Conservation (phyloP, 2,329 filamentous ascomycete species). For the Cladorrhinum sp. region DNA sequence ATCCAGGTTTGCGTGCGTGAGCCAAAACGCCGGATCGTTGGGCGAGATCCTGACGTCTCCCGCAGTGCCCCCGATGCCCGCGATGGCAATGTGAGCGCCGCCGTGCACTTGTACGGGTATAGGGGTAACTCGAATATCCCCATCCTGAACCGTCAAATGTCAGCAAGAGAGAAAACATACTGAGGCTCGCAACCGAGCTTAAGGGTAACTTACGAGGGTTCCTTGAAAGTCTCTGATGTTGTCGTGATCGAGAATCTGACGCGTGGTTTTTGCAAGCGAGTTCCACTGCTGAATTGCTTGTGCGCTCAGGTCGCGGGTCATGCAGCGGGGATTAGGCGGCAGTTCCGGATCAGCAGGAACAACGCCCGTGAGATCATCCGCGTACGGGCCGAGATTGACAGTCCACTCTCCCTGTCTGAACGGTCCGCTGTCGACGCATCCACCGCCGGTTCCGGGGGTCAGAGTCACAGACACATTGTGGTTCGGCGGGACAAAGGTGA, state of each 20-base stretch:
- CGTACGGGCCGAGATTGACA: constrained; percentile 33
- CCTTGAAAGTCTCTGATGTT: constrained; percentile 41
- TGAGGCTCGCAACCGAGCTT: constrained; percentile 7
- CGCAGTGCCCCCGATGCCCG: constrained; percentile 31
- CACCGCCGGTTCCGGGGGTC: constrained; percentile 41
- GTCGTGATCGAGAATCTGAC: constrained; percentile 36
- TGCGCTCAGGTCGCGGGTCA: constrained; percentile 40
- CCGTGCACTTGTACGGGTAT: constrained; percentile 33
- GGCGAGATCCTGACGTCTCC: constrained; percentile 22
- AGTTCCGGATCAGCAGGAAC: constrained; percentile 26
- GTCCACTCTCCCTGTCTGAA: constrained; percentile 34
- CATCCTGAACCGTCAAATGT: neutral
- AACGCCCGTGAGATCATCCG: constrained; percentile 17
- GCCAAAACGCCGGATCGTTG: constrained; percentile 26
- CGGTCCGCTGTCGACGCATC: constrained; percentile 49
- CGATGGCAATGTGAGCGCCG: constrained; percentile 32
- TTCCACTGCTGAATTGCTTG: constrained; percentile 30
- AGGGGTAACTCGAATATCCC: constrained; percentile 19
- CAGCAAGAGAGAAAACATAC: neutral
- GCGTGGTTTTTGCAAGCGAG: constrained; percentile 33
- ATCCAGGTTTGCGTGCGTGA: constrained; percentile 25
- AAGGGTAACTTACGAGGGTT: constrained; percentile 38
- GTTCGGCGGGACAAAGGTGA: no score
- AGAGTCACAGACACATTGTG: neutral
- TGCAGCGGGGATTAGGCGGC: constrained; percentile 40